Conservation (phyloP, 495 filamentous ascomycete species). For the Talaromyces proteolyticus region DNA sequence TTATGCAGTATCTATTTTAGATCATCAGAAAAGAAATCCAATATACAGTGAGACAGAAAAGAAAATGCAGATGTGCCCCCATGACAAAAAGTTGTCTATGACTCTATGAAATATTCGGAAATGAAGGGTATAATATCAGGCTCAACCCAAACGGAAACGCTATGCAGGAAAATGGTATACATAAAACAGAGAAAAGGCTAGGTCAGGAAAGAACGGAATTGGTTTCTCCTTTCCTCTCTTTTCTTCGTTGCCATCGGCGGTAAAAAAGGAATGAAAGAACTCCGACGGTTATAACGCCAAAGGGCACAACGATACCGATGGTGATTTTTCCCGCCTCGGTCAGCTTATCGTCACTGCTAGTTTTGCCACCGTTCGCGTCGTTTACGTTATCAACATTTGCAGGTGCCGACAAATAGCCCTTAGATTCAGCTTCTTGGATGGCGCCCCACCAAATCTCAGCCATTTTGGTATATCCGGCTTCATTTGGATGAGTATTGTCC, state of each 20-base stretch:
- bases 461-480: constrained; percentile 48
- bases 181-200: not conserved
- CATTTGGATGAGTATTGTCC: constrained; percentile 44
- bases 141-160: too few relatives aligned
- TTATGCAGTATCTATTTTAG: too few relatives aligned
- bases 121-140: too few relatives aligned
- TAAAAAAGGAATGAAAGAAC: not conserved
- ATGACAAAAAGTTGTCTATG: too few relatives aligned
- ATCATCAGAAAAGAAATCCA: too few relatives aligned
- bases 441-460: constrained; percentile 44
- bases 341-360: not conserved
- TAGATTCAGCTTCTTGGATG: constrained; percentile 21
- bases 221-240: not conserved
- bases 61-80: too few relatives aligned
- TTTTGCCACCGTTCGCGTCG: not conserved
- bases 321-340: not conserved
- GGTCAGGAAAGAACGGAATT: not conserved
- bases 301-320: not conserved
- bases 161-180: not conserved
- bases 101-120: too few relatives aligned
- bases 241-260: not conserved
- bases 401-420: constrained; percentile 7
- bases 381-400: not conserved
- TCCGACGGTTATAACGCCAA: not conserved
- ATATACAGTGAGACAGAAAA: too few relatives aligned